Evolutionary conservation across 2,329 filamentous ascomycete species (phyloP).

Genomic region (Seiridium unicorne): DNA sequence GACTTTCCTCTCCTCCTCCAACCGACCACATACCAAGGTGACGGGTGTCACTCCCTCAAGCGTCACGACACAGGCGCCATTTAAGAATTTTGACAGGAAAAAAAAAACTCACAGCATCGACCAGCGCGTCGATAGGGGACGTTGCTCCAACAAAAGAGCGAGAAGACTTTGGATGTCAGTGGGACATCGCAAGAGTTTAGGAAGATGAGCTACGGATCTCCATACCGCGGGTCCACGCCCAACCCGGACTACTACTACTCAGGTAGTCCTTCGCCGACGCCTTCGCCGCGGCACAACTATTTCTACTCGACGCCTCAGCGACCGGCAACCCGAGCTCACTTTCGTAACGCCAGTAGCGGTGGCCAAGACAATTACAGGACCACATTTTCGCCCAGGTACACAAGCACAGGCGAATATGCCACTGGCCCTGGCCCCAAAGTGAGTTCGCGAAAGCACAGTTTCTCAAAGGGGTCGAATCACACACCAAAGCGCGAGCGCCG

Average conservation of each 20-base stretch:
- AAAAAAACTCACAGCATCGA: constrained; percentile 9
- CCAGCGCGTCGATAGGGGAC: constrained; percentile 11
- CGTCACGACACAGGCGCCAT: constrained; percentile 47
- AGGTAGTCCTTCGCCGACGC: constrained; percentile 55
- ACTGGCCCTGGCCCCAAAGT: constrained; percentile 55
- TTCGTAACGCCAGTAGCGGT: constrained; percentile 40
- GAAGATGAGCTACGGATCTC: constrained; percentile 41
- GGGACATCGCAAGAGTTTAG: constrained; percentile 31
- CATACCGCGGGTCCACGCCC: constrained; percentile 44
- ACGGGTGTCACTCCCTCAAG: constrained; percentile 47
- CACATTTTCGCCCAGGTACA: constrained; percentile 60
- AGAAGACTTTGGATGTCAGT: constrained; percentile 23
- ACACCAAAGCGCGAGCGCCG: constrained; percentile 50
- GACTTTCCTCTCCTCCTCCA: constrained; percentile 52
- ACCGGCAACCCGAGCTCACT: constrained; percentile 53
- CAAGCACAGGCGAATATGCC: constrained; percentile 61
- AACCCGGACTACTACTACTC: constrained; percentile 40
- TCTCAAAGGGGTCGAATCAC: constrained; percentile 36
- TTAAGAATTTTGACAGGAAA: constrained; percentile 15
- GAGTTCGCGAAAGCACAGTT: constrained; percentile 47
- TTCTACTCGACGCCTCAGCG: constrained; percentile 46
- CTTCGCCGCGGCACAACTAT: constrained; percentile 52
- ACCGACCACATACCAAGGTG: constrained; percentile 63
- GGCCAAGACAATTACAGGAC: constrained; percentile 39
- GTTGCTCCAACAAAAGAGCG: constrained; percentile 11